Base-by-base conservation (phyloP, 805 yeast genomes). In the Naumovozyma baii region DNA sequence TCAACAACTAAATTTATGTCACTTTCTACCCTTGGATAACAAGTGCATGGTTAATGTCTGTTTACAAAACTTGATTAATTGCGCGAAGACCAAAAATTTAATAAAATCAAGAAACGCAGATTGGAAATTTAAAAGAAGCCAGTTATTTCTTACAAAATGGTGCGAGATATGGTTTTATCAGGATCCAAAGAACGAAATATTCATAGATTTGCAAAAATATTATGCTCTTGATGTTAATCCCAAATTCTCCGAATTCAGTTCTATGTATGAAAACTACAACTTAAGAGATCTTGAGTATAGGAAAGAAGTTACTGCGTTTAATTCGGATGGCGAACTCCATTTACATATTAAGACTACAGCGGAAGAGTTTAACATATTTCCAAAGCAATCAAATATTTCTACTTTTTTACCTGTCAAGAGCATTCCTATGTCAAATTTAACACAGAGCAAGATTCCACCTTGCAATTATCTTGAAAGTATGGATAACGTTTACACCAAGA, bases 1-100 rank as follows among this genome's bases (percentile, higher is more conserved):
- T 12, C 39, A 39, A 29, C 53, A 52, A 33, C 46, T 55, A 10
- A 45, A 49, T 15, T 37, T 53, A 4, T 28, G 46, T 16, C 57
- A 59, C 37, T 40, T 56, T 22, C 38, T 57, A 38, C 64, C 64
- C 4, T 52, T 55, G 33, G 39, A 51, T 20, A 58, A 49, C 29
- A 38, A 43, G 13, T 56, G 50, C n/a, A 35, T 59, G 18, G 52
- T 59, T 8, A 38, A 44, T 12, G 19, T 46, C 12, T 55, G 62
- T 44, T 37, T 58, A 10, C 36, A 40, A 4, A 50, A 43, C 29
- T 38, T 54, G 29, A 46, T 47, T 31, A 38, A 40, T 16, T 55
- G 59, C 55, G 47, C 46, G 42, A 33, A 40, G 15, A 19, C 14
- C 33, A 22, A 22, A 10, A 7, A 22, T 22, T 22, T 10, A 9